Conservation (phyloP, 208 protist genomes). For the Acanthamoeba rhysodes region DNA sequence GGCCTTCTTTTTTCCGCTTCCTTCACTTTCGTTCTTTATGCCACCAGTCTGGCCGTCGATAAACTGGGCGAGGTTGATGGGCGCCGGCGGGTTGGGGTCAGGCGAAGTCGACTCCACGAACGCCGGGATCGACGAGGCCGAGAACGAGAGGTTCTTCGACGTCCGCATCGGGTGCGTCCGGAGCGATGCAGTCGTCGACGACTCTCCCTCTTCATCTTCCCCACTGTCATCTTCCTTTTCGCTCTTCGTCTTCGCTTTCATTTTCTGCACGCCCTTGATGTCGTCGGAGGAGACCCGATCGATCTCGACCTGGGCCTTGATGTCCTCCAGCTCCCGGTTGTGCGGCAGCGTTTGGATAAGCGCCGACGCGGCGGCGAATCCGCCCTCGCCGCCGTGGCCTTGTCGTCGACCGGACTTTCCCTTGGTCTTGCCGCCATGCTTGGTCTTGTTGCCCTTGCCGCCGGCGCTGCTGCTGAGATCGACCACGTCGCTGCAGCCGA, state of each 20-base stretch:
- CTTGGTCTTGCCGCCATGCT: background rate
- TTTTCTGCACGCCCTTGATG: background rate
- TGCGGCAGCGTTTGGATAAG: slow-evolving; percentile 33
- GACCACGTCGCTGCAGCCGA: no score
- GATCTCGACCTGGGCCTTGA: slow-evolving; percentile 53
- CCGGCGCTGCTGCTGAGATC: no score
- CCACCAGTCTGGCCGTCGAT: background rate
- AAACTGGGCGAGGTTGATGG: background rate
- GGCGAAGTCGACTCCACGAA: background rate
- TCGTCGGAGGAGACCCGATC: slow-evolving; percentile 22
- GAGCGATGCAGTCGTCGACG: background rate
- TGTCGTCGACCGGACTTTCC: background rate
- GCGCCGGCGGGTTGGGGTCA: background rate
- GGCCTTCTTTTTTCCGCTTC: background rate
- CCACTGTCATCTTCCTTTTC: background rate
- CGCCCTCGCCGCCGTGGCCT: background rate
- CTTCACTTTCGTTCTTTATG: background rate
- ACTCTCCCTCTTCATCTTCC: background rate
- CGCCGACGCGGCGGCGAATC: background rate
- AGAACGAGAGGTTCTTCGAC: background rate
- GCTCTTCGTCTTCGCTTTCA: background rate
- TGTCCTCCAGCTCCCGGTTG: slow-evolving; percentile 32
- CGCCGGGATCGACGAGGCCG: background rate
- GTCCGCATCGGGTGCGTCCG: slow-evolving; percentile 18
- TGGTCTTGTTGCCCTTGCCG: background rate